Percentiles rank a stretch among this genome's conserved stretches.
Evolutionary conservation across 2,329 filamentous ascomycete species (phyloP).

Genomic region (Cladosporium sp.): DNA sequence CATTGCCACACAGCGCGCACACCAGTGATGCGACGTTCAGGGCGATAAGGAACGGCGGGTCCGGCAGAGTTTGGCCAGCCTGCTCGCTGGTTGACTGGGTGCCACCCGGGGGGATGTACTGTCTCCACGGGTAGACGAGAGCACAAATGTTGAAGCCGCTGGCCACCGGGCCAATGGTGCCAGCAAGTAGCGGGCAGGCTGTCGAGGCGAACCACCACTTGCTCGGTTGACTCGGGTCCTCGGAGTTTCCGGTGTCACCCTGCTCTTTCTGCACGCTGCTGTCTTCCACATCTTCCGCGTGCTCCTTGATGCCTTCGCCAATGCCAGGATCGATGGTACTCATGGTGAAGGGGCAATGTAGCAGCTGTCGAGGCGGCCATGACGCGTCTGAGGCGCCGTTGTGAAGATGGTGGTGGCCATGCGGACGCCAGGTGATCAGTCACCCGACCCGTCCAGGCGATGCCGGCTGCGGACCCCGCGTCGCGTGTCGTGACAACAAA

Average conservation of each 20-base stretch:
- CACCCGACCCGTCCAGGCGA: too few relatives aligned
- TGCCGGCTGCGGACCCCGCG: too few relatives aligned
- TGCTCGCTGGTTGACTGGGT: conserved; percentile 31
- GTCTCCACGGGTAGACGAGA: conserved; percentile 51
- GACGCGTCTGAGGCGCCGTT: too few relatives aligned
- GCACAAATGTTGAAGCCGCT: conserved; percentile 40
- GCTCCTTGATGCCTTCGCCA: conserved; percentile 38
- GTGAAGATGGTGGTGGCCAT: too few relatives aligned
- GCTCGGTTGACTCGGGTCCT: conserved; percentile 36
- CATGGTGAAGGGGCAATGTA: conserved; percentile 17
- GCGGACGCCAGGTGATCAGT: too few relatives aligned
- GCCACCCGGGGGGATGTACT: conserved; percentile 41
- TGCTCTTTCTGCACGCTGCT: conserved; percentile 23
- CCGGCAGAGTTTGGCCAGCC: conserved; percentile 41
- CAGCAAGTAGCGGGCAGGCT: conserved; percentile 51
- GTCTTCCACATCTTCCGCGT: conserved; percentile 34
- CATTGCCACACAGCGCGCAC: conserved; percentile 49
- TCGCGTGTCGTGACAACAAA: too few relatives aligned
- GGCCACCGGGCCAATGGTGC: conserved; percentile 36
- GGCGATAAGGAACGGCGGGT: conserved; percentile 48
- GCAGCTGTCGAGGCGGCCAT: background rate
- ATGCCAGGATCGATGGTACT: conserved; percentile 45
- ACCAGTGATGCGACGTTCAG: conserved; percentile 52
- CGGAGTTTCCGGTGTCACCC: conserved; percentile 25
- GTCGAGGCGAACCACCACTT: conserved; percentile 57